Percentiles rank a stretch among this genome's conserved stretches.
phyloP scores from a whole-genome alignment of 1,139 yeast genomes.

The Sugiyamaella novakii region DNA sequence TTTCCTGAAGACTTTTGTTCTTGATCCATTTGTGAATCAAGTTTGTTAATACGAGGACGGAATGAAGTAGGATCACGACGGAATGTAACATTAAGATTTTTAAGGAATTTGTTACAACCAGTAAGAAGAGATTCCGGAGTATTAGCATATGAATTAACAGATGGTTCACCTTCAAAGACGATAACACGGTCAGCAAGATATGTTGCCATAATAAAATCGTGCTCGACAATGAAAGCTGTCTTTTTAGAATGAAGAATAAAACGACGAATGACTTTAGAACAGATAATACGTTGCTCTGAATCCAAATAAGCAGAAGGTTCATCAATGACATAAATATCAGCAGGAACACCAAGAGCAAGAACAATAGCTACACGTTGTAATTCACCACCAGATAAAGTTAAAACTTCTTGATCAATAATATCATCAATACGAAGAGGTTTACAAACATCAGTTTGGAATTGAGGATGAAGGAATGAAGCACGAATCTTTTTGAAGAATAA shows the following conservation, averaged over 20 bases:
- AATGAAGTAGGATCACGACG: conserved; percentile 98
- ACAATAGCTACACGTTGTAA: conserved; percentile 98
- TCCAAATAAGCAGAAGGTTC: conserved; percentile 99
- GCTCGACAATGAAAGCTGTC: conserved; percentile 98
- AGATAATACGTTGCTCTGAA: conserved; percentile 98
- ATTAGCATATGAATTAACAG: conserved; percentile 78
- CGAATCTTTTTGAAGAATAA: conserved; percentile 94
- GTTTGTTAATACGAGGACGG: conserved; percentile 97
- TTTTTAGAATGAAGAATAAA: conserved; percentile 94
- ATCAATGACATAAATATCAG: conserved; percentile 94
- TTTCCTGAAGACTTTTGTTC: conserved; percentile 91
- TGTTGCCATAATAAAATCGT: conserved; percentile 99
- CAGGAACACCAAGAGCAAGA: conserved; percentile 88
- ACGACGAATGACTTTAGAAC: conserved; percentile 97
- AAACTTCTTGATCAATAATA: conserved; percentile 96
- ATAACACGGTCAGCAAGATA: conserved; percentile 97
- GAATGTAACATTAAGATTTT: conserved; percentile 95
- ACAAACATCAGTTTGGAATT: conserved; percentile 96
- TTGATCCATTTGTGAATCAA: conserved; percentile 97
- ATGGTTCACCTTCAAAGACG: conserved; percentile 95
- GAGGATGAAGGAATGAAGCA: conserved; percentile 92
- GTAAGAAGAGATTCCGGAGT: conserved; percentile 90
- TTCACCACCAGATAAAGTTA: conserved; percentile 98
- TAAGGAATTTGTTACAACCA: conserved; percentile 95
- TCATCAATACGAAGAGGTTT: conserved; percentile 93